Evolutionary conservation across 305 asterid genomes (phyloP).

Genomic region (Euphrasia arctica): DNA sequence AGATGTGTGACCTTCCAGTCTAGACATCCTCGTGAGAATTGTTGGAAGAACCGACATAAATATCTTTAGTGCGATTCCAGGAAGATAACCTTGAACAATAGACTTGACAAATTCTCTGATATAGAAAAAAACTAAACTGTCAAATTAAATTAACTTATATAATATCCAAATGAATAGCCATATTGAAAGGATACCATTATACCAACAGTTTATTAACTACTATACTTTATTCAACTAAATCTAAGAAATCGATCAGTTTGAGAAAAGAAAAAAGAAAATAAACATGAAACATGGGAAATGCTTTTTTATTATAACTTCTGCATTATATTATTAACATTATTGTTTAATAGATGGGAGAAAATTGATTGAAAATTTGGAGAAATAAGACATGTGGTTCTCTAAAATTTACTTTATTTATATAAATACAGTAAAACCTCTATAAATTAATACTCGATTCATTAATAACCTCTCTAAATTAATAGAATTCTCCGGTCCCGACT

Average conservation of each 20-base stretch:
- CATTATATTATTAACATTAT: not conserved
- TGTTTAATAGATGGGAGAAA: not conserved
- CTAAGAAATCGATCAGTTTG: not conserved
- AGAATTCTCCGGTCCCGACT: too few species aligned
- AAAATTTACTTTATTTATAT: too few species aligned
- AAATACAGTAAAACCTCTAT: too few species aligned
- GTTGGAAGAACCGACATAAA: slow-evolving; percentile 61
- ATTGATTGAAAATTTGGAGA: not conserved
- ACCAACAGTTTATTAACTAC: too few species aligned
- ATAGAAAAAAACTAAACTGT: not conserved
- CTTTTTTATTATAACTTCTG: not conserved
- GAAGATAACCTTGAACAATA: slow-evolving; percentile 84
- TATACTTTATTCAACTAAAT: too few species aligned
- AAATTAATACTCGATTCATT: too few species aligned
- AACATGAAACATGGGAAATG: slow-evolving; percentile 6
- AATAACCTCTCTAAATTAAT: too few species aligned
- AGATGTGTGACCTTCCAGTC: slow-evolving; percentile 67
- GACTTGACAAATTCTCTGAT: slow-evolving; percentile 53
- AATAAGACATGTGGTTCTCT: too few species aligned
- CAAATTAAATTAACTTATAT: not conserved
- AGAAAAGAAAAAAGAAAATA: not conserved
- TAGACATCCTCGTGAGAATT: slow-evolving; percentile 67
- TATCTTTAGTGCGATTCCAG: slow-evolving; percentile 73
- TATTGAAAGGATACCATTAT: not conserved
- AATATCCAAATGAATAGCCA: slow-evolving; percentile 17